Evolutionary conservation across 305 asterid genomes (phyloP).

Genomic region (Coffea humblotiana): DNA sequence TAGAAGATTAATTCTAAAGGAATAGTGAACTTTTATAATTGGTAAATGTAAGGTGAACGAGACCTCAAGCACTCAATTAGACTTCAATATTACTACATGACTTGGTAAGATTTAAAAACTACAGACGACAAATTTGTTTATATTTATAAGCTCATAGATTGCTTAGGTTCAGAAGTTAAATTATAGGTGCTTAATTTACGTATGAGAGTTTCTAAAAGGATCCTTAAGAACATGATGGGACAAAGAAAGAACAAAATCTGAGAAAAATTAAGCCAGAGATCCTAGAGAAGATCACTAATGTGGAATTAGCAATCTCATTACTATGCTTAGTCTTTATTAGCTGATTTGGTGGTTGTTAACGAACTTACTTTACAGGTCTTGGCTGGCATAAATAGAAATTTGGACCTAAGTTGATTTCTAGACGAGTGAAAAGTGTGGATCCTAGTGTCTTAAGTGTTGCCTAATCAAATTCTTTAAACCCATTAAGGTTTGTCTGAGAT

Average conservation of each 20-base stretch:
- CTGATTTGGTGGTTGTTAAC: neutral
- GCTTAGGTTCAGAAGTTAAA: neutral
- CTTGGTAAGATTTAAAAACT: neutral
- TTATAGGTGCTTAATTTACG: neutral
- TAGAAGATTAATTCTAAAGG: too few species aligned
- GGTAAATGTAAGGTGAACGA: neutral
- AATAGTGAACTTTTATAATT: neutral
- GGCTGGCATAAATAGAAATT: neutral
- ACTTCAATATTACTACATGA: too few species aligned
- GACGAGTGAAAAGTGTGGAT: neutral
- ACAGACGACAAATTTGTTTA: neutral
- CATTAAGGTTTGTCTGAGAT: neutral
- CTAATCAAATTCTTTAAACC: neutral
- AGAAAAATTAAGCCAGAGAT: conserved; percentile 27
- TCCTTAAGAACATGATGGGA: neutral
- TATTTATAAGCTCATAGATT: too few species aligned
- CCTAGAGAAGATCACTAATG: conserved; percentile 39
- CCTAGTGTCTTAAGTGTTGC: neutral
- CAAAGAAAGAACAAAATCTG: conserved; percentile 19
- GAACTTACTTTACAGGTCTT: conserved; percentile 1
- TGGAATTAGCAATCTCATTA: conserved; percentile 22
- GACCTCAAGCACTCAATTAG: neutral
- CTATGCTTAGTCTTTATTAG: neutral
- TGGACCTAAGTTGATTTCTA: neutral
- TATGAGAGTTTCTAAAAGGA: neutral